Evolutionary conservation across 2,329 filamentous ascomycete species (phyloP).

Genomic region (Fusarium mexicanum): DNA sequence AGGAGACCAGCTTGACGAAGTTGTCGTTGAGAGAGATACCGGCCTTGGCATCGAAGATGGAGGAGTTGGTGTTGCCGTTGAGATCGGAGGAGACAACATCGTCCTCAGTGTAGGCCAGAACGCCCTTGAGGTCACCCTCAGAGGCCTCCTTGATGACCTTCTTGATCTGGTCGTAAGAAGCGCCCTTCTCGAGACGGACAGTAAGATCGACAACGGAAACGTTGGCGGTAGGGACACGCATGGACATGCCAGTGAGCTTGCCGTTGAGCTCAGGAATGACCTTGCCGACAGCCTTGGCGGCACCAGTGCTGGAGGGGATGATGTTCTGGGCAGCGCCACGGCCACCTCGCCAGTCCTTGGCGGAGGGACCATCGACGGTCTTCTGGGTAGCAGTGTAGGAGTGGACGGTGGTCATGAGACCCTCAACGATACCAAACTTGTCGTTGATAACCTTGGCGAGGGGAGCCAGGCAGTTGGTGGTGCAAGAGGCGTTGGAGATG

Average conservation of each 20-base stretch:
- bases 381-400: slow-evolving; percentile 99
- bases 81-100: slow-evolving; percentile 94
- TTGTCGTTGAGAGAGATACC: slow-evolving; percentile 98
- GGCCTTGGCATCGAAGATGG: slow-evolving; percentile 99
- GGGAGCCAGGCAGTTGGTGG: slow-evolving; percentile 99
- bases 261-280: slow-evolving; percentile 97
- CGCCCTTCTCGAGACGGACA: slow-evolving; percentile 90
- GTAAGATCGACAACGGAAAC: slow-evolving; percentile 99
- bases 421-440: slow-evolving; percentile 97
- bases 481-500: slow-evolving; percentile 99
- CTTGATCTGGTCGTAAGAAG: slow-evolving; percentile 93
- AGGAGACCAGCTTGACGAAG: slow-evolving; percentile 98
- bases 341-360: slow-evolving; percentile 99
- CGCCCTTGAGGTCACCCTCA: slow-evolving; percentile 85
- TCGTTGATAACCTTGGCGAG: slow-evolving; percentile 99
- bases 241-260: slow-evolving; percentile 99
- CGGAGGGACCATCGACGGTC: slow-evolving; percentile 97
- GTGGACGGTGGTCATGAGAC: slow-evolving; percentile 99
- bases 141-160: slow-evolving; percentile 86
- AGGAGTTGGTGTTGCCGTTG: slow-evolving; percentile 91
- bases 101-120: slow-evolving; percentile 96
- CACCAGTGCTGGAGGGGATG: slow-evolving; percentile 98
- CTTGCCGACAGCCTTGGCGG: slow-evolving; percentile 99
- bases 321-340: slow-evolving; percentile 99
- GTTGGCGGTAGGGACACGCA: slow-evolving; percentile 98